Evolutionary conservation across 805 yeast species (phyloP).

Genomic region (Wickerhamomyces mucosus): DNA sequence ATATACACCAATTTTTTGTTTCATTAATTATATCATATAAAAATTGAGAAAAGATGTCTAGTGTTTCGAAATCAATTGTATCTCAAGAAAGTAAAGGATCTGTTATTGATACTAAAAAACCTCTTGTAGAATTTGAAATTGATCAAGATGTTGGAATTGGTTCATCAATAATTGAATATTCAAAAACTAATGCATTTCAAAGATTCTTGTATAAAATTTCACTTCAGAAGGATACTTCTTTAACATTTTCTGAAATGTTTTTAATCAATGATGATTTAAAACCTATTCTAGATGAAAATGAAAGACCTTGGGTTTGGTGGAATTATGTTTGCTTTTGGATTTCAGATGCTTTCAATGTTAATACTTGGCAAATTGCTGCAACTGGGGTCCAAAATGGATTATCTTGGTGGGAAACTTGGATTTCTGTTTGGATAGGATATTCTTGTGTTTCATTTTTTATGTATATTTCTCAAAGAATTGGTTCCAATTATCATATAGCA

Average conservation of each 20-base stretch:
- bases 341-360: slow-evolving; percentile 83
- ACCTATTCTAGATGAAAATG: slow-evolving; percentile 57
- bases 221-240: slow-evolving; percentile 18
- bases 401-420: slow-evolving; percentile 89
- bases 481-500: slow-evolving; percentile 70
- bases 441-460: slow-evolving; percentile 60
- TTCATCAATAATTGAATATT: no score
- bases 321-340: slow-evolving; percentile 78
- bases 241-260: slow-evolving; percentile 53
- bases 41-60: no score
- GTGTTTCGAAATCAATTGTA: no score
- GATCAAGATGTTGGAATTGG: no score
- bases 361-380: slow-evolving; percentile 87
- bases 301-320: slow-evolving; percentile 83
- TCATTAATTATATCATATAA: no score
- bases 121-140: no score
- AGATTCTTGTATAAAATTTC: slow-evolving; percentile 10
- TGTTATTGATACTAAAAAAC: no score
- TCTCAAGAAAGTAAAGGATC: no score
- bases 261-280: slow-evolving; percentile 66
- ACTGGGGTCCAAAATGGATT: slow-evolving; percentile 73
- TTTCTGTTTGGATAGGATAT: slow-evolving; percentile 84
- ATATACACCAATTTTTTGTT: no score
- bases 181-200: no score
- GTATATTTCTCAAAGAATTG: slow-evolving; percentile 64